These are phyloP conservation scores for Silybum marianum DNA, from an alignment of 129 eudicot genomes.

Conservation along the genomic window DNA sequence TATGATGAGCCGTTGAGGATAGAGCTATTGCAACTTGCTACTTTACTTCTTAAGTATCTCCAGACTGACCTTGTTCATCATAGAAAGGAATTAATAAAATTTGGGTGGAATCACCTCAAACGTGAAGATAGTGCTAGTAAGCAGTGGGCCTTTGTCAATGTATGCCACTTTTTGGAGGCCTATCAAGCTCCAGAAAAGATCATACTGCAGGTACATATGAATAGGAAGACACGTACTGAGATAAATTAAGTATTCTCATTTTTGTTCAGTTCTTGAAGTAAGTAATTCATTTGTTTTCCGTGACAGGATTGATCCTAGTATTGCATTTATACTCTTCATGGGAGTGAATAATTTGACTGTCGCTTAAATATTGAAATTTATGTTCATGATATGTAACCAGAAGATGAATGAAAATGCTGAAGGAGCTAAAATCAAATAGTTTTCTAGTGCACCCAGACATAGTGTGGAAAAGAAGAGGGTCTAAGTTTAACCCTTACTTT, in stretches of 20 bases:
- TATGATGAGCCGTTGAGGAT: conserved; percentile 99
- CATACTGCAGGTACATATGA: conserved; percentile 74
- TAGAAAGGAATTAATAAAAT: conserved; percentile 93
- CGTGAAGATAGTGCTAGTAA: conserved; percentile 99
- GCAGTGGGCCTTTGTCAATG: conserved; percentile 99
- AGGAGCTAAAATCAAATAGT: neutral
- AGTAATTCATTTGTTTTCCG: neutral
- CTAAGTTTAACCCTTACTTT: neutral
- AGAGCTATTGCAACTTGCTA: conserved; percentile 95
- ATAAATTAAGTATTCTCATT: neutral
- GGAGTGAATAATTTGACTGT: neutral
- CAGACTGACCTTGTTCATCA: conserved; percentile 95
- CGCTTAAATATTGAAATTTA: neutral
- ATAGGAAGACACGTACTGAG: neutral
- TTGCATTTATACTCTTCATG: neutral
- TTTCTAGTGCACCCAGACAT: neutral
- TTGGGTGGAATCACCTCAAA: conserved; percentile 99
- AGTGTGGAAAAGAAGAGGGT: neutral
- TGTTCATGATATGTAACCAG: neutral
- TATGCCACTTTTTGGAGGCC: conserved; percentile 98
- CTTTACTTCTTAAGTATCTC: conserved; percentile 91
- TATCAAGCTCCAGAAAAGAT: conserved; percentile 99
- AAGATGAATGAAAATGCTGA: neutral
- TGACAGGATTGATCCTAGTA: neutral
- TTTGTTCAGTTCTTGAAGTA: neutral